Base-by-base conservation (phyloP, 139 green algal genomes). In the Auxenochlorella pyrenoidosa region DNA sequence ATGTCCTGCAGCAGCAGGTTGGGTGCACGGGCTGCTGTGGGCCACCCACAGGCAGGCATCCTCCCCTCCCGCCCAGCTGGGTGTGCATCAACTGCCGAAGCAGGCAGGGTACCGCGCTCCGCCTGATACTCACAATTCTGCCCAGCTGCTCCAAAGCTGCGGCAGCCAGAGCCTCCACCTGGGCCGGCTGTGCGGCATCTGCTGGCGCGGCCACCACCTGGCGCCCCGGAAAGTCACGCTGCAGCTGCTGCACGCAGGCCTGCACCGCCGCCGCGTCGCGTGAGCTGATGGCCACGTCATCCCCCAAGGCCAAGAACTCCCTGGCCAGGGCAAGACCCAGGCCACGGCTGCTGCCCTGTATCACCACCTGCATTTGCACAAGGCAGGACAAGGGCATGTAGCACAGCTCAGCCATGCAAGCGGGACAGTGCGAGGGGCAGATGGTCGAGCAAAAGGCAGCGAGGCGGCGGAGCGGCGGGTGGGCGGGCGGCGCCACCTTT, bases 321-420 rank as follows among this genome's bases (percentile, higher is more conserved):
- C 86, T 71, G 26, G 93, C 93, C 93, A 96, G 90, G n/a, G 89
- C 86, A 32, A 90, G 88, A 5, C 93, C 93, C 32, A 95, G 75
- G 12, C 93, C 93, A 5, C 82, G 87, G 5, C 51, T 92, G 75
- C 83, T 84, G 70, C 91, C 91, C 26, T 83, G 90, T 59, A 93
- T 89, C 21, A 93, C 88, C 4, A 91, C 87, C 90, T 93, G 81
- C 47, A 83, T n/a, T n/a, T 38, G 3, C 5, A 60, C 18, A 2
- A 40, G 43, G 24, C 24, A 6, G 13, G 43, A 24, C 22, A 54
- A 34, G 47, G 78, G 10, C 44, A 16, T 28, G n/a, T n/a, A n/a
- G n/a, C n/a, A n/a, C 12, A 5, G 30, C 5, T 10, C 5, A 21
- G 30, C 3, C 47, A 6, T 22, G 30, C 30, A n/a, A 44, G 21